Conservation (phyloP, 352 stramenopile species). For the Phytophthora cryptogea region DNA sequence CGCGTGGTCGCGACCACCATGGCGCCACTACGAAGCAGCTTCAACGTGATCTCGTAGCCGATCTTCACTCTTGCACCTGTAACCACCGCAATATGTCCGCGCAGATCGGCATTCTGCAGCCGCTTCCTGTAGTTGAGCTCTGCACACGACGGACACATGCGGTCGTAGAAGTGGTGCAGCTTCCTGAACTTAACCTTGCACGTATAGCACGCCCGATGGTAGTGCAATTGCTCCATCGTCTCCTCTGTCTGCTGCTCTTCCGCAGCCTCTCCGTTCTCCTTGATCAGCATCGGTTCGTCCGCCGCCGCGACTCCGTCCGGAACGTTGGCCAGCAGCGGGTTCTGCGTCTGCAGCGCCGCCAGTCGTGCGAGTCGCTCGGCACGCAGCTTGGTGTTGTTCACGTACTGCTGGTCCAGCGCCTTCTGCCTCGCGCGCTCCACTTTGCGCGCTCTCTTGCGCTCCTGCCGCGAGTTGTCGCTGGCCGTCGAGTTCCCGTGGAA, state of each 20-base stretch:
- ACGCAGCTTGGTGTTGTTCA: conserved; percentile 83
- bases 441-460: conserved; percentile 72
- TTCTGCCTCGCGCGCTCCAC: conserved; percentile 67
- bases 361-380: conserved; percentile 62
- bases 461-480: conserved; percentile 49
- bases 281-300: conserved; percentile 39
- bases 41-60: conserved; percentile 93
- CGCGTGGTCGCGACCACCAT: conserved; percentile 92
- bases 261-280: conserved; percentile 12
- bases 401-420: conserved; percentile 74
- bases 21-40: conserved; percentile 88
- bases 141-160: conserved; percentile 93
- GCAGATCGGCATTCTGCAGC: conserved; percentile 85
- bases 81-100: conserved; percentile 84
- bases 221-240: conserved; percentile 65
- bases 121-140: conserved; percentile 94
- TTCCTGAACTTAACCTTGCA: conserved; percentile 93
- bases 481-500: conserved; percentile 61
- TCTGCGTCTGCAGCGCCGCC: conserved; percentile 53
- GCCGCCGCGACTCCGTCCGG: conserved; percentile 51
- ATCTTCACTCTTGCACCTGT: conserved; percentile 96
- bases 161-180: conserved; percentile 95
- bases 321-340: conserved; percentile 65
- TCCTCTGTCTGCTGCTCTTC: conserved; percentile 13
- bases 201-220: conserved; percentile 93